phyloP scores from a whole-genome alignment of 2,329 filamentous ascomycete genomes.

The Exophiala sp. region DNA sequence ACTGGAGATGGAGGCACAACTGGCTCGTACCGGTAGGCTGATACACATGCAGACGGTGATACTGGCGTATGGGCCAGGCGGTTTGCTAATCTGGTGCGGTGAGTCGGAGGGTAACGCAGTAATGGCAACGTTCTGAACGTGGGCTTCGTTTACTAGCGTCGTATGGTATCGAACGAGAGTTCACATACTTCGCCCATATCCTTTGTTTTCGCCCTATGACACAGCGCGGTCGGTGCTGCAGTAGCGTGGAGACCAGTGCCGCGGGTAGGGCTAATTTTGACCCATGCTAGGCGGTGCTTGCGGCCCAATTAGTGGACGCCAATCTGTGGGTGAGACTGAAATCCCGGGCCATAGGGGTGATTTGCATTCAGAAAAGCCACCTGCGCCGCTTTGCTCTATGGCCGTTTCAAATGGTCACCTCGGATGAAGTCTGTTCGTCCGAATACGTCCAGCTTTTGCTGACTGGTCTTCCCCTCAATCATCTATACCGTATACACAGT shows the following conservation, averaged over 20 bases:
- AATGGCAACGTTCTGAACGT: slow-evolving; percentile 5
- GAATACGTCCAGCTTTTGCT: neutral
- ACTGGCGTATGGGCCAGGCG: slow-evolving; percentile 6
- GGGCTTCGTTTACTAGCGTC: slow-evolving; percentile 17
- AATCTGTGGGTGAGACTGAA: neutral
- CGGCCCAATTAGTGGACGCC: neutral
- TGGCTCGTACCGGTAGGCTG: slow-evolving; percentile 11
- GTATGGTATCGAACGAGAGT: slow-evolving; percentile 1
- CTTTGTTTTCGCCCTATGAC: neutral
- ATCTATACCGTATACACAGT: too few species aligned
- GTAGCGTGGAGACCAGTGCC: slow-evolving; percentile 3
- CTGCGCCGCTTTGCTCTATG: neutral
- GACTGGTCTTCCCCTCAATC: too few species aligned
- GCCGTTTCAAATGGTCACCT: neutral
- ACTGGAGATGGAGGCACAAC: slow-evolving; percentile 1
- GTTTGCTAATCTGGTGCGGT: slow-evolving; percentile 14
- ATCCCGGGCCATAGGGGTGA: neutral
- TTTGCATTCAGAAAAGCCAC: slow-evolving; percentile 1
- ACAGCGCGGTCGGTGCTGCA: neutral
- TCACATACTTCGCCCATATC: neutral
- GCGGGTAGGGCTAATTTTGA: slow-evolving; percentile 15
- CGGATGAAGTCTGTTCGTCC: neutral
- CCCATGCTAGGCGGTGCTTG: neutral
- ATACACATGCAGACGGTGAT: slow-evolving; percentile 21
- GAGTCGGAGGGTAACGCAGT: slow-evolving; percentile 8